These are phyloP conservation scores for Musa itinerans DNA, from an alignment of 176 grass and related monocot species.

Conservation along the genomic window DNA sequence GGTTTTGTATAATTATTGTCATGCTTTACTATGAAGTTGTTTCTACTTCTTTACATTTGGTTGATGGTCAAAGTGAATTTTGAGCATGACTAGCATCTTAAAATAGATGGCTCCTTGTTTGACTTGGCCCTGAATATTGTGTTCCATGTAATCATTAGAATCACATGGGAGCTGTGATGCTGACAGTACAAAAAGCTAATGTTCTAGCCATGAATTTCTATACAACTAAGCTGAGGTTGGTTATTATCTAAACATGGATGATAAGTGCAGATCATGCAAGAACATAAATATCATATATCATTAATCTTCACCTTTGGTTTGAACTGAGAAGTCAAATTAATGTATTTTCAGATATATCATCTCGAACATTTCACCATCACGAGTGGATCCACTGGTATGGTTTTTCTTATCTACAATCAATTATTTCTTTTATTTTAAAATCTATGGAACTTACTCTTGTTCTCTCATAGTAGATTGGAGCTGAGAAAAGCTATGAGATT, in stretches of 20 bases:
- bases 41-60: background rate
- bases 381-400: slow-evolving; percentile 57
- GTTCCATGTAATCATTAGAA: slow-evolving; percentile 35
- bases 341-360: slow-evolving; percentile 48
- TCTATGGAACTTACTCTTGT: background rate
- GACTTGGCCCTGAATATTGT: background rate
- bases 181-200: slow-evolving; percentile 91
- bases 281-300: background rate
- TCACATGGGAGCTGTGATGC: slow-evolving; percentile 68
- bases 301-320: background rate
- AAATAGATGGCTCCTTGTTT: background rate
- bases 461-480: slow-evolving; percentile 40
- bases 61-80: slow-evolving; percentile 5
- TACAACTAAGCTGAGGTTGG: slow-evolving; percentile 53
- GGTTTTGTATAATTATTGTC: background rate
- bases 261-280: background rate
- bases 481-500: slow-evolving; percentile 71
- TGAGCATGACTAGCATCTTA: background rate
- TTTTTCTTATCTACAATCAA: background rate
- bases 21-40: background rate
- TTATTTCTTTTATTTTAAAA: background rate
- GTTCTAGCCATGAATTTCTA: slow-evolving; percentile 60
- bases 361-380: slow-evolving; percentile 72
- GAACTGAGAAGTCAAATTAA: background rate
- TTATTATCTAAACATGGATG: background rate